Evolutionary conservation across 75 land plant genomes (phyloP).

Genomic region (Cunninghamia lanceolata): DNA sequence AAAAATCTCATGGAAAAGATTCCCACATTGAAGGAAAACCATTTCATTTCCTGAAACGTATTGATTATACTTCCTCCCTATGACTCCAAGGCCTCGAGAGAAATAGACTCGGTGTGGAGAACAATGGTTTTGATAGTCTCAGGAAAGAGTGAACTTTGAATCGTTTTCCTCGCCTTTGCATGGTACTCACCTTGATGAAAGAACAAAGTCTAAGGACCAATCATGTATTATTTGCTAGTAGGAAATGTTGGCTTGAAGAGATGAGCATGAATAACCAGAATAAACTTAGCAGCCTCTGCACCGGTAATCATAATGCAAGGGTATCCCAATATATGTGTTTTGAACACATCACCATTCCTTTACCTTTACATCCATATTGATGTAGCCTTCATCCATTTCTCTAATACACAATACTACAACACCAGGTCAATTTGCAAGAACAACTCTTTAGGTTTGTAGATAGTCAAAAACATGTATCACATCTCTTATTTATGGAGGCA

Average conservation of each 20-base stretch:
- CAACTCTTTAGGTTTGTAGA: too few species aligned
- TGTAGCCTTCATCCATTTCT: too few species aligned
- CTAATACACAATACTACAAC: too few species aligned
- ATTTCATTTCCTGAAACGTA: slow-evolving; percentile 22
- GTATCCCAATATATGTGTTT: slow-evolving; percentile 28
- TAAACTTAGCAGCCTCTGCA: slow-evolving; percentile 27
- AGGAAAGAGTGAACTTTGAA: slow-evolving; percentile 11
- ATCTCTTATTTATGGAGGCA: too few species aligned
- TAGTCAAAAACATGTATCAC: too few species aligned
- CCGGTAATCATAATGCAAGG: slow-evolving; percentile 28
- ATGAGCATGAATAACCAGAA: slow-evolving; percentile 18
- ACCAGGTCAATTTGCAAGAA: too few species aligned
- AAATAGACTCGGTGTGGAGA: slow-evolving; percentile 10
- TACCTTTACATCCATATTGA: too few species aligned
- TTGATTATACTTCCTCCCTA: slow-evolving; percentile 15
- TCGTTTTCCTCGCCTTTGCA: not conserved
- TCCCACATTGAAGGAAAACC: slow-evolving; percentile 23
- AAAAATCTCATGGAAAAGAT: too few species aligned
- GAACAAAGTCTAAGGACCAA: slow-evolving; percentile 23
- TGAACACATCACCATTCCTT: slow-evolving; percentile 27
- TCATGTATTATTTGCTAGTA: slow-evolving; percentile 14
- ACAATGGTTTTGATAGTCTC: slow-evolving; percentile 12
- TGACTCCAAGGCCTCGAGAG: slow-evolving; percentile 11
- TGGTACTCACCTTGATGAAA: slow-evolving; percentile 29
- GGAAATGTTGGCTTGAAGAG: slow-evolving; percentile 31